These are phyloP conservation scores for Eucalyptus polyanthemos DNA, from an alignment of 345 rosid genomes.

Conservation along the genomic window DNA sequence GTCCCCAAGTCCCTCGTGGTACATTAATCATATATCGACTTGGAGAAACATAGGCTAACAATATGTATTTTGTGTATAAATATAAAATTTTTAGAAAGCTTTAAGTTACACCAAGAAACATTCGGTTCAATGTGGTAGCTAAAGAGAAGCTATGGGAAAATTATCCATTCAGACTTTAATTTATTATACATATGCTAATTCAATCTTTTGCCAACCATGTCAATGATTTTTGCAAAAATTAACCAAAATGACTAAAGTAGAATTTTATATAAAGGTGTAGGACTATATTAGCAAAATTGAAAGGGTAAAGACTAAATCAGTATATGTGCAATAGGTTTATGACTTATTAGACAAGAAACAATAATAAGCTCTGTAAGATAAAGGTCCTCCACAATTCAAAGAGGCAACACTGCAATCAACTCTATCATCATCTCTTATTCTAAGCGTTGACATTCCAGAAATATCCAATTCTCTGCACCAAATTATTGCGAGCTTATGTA, in stretches of 20 bases:
- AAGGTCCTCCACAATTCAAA: neutral
- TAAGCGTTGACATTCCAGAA: neutral
- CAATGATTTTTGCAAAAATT: accelerated
- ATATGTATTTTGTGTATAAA: neutral
- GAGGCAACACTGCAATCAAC: neutral
- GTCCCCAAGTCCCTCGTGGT: neutral
- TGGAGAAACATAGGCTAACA: neutral
- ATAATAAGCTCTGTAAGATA: neutral
- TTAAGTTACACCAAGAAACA: neutral
- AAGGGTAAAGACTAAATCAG: neutral
- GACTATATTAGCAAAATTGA: neutral
- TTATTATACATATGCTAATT: neutral
- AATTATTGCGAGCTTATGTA: neutral
- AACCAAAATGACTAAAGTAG: accelerated
- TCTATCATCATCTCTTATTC: neutral
- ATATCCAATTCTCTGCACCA: neutral
- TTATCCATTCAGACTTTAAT: neutral
- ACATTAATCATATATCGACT: neutral
- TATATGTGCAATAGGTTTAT: accelerated
- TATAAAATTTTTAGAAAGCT: neutral
- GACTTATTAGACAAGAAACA: neutral
- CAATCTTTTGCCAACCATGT: neutral
- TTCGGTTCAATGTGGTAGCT: neutral
- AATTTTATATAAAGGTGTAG: neutral
- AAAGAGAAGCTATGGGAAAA: neutral